Evolutionary conservation across 2,329 filamentous ascomycete genomes (phyloP).

Genomic region (Talaromyces sp.): DNA sequence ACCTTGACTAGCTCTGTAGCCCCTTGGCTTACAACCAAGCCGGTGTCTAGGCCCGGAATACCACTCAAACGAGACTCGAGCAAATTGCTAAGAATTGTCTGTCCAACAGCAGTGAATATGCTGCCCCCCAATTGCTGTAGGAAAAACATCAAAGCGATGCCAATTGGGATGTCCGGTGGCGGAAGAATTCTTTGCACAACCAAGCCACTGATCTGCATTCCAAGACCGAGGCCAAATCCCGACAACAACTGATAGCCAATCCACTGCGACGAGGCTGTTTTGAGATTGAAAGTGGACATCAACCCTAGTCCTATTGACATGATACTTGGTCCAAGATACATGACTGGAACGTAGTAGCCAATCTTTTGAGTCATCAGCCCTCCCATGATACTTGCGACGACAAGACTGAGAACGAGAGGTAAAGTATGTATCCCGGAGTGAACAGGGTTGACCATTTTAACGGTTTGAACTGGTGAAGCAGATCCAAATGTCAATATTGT

Average conservation of each 20-base stretch:
- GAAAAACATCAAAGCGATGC: constrained; percentile 30
- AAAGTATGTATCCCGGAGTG: constrained; percentile 37
- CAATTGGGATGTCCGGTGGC: constrained; percentile 30
- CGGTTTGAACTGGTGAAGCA: constrained; percentile 43
- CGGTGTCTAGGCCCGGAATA: constrained; percentile 32
- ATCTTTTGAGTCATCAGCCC: constrained; percentile 26
- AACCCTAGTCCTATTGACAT: constrained; percentile 24
- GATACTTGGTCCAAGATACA: constrained; percentile 37
- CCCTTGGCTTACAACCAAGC: neutral
- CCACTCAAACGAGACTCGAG: constrained; percentile 12
- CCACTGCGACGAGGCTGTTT: constrained; percentile 24
- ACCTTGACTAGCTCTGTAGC: neutral
- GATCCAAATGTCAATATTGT: too few relatives aligned
- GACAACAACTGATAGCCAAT: constrained; percentile 37
- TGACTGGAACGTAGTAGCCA: constrained; percentile 40
- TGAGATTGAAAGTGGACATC: constrained; percentile 13
- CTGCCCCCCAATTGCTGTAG: constrained; percentile 27
- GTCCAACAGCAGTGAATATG: constrained; percentile 26
- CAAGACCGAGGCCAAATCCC: constrained; percentile 33
- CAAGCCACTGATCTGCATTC: constrained; percentile 29
- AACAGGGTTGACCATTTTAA: constrained; percentile 44
- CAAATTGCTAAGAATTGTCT: constrained; percentile 27
- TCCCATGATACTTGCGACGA: constrained; percentile 22
- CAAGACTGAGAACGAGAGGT: constrained; percentile 41
- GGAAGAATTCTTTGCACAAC: constrained; percentile 29